Percentiles rank a stretch among this genome's conserved stretches.
Evolutionary conservation across 805 yeast species (phyloP).

Genomic region (Kodamaea sagamina): DNA sequence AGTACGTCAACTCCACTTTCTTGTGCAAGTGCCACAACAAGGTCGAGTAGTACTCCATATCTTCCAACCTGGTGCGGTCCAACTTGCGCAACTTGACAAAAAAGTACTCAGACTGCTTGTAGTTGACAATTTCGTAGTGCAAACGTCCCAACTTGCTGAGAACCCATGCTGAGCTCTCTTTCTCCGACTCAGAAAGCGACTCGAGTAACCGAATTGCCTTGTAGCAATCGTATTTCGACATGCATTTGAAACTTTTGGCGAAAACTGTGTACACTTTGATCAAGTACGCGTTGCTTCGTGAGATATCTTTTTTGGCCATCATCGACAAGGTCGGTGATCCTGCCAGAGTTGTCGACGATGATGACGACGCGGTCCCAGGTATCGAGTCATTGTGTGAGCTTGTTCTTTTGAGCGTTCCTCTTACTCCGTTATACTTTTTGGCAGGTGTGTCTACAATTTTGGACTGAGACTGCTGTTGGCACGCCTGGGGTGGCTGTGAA

Average conservation of each 20-base stretch:
- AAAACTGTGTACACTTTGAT: constrained; percentile 51
- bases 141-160: constrained; percentile 75
- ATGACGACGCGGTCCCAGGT: constrained; percentile 5
- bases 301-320: constrained; percentile 26
- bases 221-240: constrained; percentile 70
- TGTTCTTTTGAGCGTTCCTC: constrained; percentile 9
- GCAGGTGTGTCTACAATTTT: constrained; percentile 11
- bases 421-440: constrained; percentile 9
- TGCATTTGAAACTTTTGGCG: constrained; percentile 62
- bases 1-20: constrained; percentile 72
- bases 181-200: constrained; percentile 61
- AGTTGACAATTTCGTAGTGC: constrained; percentile 85
- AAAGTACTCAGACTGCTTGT: constrained; percentile 68
- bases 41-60: constrained; percentile 91
- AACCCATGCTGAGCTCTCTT: constrained; percentile 76
- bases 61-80: constrained; percentile 79
- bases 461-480: constrained; percentile 10
- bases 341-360: constrained; percentile 7
- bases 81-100: constrained; percentile 62
- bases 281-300: constrained; percentile 43
- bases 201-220: constrained; percentile 73
- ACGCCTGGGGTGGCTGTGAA: constrained; percentile 27
- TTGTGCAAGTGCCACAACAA: constrained; percentile 89
- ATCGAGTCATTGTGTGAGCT: constrained; percentile 11
- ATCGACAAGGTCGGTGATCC: constrained; percentile 7